Percentiles rank a stretch among this genome's conserved stretches.
Evolutionary conservation across 495 filamentous ascomycete genomes (phyloP).

Genomic region (Trichoderma virens): DNA sequence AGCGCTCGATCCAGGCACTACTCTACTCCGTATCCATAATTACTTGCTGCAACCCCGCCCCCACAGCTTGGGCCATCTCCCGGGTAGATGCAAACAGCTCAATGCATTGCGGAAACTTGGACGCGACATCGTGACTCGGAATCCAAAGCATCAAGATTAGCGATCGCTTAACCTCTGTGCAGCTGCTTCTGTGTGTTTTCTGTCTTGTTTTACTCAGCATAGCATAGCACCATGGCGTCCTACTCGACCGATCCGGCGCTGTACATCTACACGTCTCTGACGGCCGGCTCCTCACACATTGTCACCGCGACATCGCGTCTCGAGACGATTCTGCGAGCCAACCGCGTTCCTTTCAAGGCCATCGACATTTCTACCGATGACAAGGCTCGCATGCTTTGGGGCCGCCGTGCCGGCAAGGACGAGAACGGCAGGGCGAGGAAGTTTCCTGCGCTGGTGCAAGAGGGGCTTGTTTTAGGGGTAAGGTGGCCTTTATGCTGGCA

Average conservation of each 20-base stretch:
- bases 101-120: no score
- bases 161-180: constrained; percentile 30
- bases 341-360: constrained; percentile 85
- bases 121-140: neutral
- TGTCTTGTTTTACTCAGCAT: constrained; percentile 9
- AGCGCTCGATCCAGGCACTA: neutral
- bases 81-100: no score
- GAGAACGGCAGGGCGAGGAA: constrained; percentile 59
- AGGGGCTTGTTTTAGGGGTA: constrained; percentile 80
- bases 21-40: neutral
- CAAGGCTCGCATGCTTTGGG: constrained; percentile 84
- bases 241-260: constrained; percentile 72
- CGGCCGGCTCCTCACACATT: constrained; percentile 93
- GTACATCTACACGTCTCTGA: constrained; percentile 90
- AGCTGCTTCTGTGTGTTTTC: neutral
- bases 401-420: constrained; percentile 61
- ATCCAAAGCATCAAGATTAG: constrained; percentile 29
- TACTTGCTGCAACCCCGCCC: neutral
- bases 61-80: neutral
- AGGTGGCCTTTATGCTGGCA: constrained; percentile 35
- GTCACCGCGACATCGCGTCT: constrained; percentile 91
- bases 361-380: constrained; percentile 91
- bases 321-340: constrained; percentile 93
- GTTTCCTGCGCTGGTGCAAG: constrained; percentile 81
- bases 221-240: constrained; percentile 22